Evolutionary conservation across 768 basidiomycete species (phyloP), one percentile per base, ranked within the genome.

Genomic region (Rubroboletus pulcherrimus): DNA sequence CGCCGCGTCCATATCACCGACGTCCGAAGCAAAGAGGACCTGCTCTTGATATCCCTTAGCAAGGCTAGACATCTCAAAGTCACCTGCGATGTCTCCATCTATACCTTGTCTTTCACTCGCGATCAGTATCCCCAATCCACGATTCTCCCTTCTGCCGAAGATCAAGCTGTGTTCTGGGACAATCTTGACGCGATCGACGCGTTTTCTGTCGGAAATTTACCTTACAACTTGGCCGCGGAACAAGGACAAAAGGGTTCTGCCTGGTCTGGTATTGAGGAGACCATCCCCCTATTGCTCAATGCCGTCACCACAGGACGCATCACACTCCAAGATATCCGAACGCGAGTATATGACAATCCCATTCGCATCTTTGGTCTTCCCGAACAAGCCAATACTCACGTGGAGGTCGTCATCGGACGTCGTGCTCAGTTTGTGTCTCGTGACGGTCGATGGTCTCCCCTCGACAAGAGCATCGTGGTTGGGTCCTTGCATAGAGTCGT

Each of bases 71-170:
- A 89, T 12, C 82, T 98, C 63, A 89, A 91, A 65, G 96, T 98
- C 48, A 98, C 96, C 4, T 98, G 96, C 71, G 97, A 99, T 63
- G 92, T 97, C 33, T 86, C 94, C 14, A 81, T 98, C 48, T 98
- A 89, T 72, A 82, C 91, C 17, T 75, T 99, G 51, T 98, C 97
- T 82, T 95, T 92, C 76, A 83, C 81, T 2, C 78, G 75, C 43
- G 88, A 87, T 51, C 79, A 91, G 56, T 95, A 84, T 76, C 86
- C 87, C 2, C 75, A 73, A 2, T 78, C 84, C 19, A 74, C 76
- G 2, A 76, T 78, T 61, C 79, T 97, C 38, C 95, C 94, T 4
- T 78, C 88, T 0, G 65, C 71, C 2, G 82, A 84, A 50, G 91
- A 95, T 61, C 94, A 97, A 70, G 78, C 80, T 48, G 82, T 85